Conservation (phyloP, 2,329 filamentous ascomycete genomes). For the Pseudogymnoascus pannorum region DNA sequence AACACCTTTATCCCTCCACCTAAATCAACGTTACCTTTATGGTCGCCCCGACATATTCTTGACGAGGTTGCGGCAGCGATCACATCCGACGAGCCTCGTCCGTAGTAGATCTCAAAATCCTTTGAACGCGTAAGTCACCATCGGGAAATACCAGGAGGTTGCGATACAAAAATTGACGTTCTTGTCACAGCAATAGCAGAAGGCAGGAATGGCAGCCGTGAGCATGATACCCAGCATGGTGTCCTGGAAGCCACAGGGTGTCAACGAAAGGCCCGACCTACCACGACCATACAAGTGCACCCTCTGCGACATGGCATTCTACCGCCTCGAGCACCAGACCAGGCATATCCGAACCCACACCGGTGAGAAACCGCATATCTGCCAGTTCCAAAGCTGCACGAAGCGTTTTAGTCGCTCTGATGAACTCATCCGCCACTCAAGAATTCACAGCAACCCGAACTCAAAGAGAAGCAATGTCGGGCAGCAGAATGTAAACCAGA, state of each 20-base stretch:
- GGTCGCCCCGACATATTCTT: neutral
- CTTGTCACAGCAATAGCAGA: slow-evolving; percentile 25
- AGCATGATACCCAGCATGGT: slow-evolving; percentile 26
- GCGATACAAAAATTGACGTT: slow-evolving; percentile 26
- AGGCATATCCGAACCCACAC: slow-evolving; percentile 95
- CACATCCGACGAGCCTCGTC: slow-evolving; percentile 71
- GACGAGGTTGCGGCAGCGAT: slow-evolving; percentile 34
- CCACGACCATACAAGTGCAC: slow-evolving; percentile 98
- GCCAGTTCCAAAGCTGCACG: slow-evolving; percentile 89
- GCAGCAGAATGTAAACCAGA: slow-evolving; percentile 38
- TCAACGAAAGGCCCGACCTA: slow-evolving; percentile 52
- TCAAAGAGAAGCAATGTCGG: slow-evolving; percentile 88
- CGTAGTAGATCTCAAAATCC: slow-evolving; percentile 69
- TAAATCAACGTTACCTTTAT: neutral
- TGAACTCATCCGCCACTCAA: slow-evolving; percentile 90
- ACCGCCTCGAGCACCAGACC: slow-evolving; percentile 90
- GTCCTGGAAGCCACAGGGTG: slow-evolving; percentile 25
- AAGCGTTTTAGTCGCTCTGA: slow-evolving; percentile 97
- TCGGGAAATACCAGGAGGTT: slow-evolving; percentile 27
- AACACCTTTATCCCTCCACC: no score
- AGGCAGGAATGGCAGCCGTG: slow-evolving; percentile 47
- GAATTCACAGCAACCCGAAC: slow-evolving; percentile 99
- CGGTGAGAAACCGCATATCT: slow-evolving; percentile 95
- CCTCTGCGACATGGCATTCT: slow-evolving; percentile 96
- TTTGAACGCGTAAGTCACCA: slow-evolving; percentile 52